Base-by-base conservation (phyloP, 2,329 filamentous ascomycete species). In the Colletotrichum camelliae region DNA sequence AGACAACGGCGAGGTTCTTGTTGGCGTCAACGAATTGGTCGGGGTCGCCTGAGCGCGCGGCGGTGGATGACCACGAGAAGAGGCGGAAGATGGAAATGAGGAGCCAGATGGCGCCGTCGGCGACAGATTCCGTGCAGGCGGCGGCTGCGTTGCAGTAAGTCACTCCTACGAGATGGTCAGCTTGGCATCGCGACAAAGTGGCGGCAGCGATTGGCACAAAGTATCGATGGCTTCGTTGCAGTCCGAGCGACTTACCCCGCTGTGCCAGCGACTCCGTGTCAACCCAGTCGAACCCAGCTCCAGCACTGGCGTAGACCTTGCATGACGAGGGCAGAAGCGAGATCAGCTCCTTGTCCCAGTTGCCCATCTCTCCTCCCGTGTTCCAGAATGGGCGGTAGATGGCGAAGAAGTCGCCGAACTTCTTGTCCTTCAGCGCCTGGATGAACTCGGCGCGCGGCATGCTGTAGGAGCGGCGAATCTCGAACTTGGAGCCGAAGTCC, bases 321-420 rank as follows among this genome's bases (percentile, higher is more conserved):
- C 73, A 75, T 15, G 73, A 75, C 13, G 70, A 68, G 4, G 73
- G 73, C 35, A 75, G 73, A 21, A 75, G 70, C 13, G 73, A 75
- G 12, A 75, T 73, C 16, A 75, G 27, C 43, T 73, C 73, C 70
- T 73, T 58, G 58, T 75, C 73, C 73, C 73, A 75, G 58, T 75
- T 75, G 57, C 73, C 73, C 73, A 75, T 75, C 57, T 75, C 73
- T 43, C 73, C 73, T 43, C 73, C 73, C 16, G 73, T 75, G 70
- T 75, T 75, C 73, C 73, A 75, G 48, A 75, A 75, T 3, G 73
- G 73, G 35, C 73, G 73, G 73, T 75, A 75, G 33, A 75, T 75
- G 70, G 73, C 73, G 21, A 75, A 65, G 64, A 75, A 75, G 64
- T 75, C 73, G 62, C 73, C 73, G 37, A 75, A 75, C 57, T 60